Evolutionary conservation across 805 yeast genomes (phyloP), one percentile per base, ranked within the genome.

Genomic region (Wickerhamomyces bisporus): DNA sequence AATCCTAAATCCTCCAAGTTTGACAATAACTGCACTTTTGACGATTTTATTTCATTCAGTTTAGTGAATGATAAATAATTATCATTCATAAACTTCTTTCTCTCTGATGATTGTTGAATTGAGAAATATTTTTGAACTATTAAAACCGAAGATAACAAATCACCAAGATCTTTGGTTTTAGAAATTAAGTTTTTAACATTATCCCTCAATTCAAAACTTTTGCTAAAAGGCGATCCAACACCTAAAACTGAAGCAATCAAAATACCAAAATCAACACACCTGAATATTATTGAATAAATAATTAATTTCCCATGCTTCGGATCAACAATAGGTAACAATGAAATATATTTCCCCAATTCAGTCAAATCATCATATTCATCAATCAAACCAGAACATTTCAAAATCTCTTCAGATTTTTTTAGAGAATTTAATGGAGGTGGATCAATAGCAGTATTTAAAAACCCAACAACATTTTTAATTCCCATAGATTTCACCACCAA

Each of bases 401-500:
- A 66, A 35, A 65, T 54, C 30, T 59, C 62, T 35, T 66, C 69
- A 1, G 73, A 68, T 50, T 66, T 67, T 20, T 53, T 39, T 31
- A 67, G 42, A 1, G 70, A 57, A 12, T 57, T 44, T 17, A 51
- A 31, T 6, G 71, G 69, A 0, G 98, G 98, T 0, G 95, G 81
- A 57, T 89, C 97, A 34, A 93, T 61, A 1, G 96, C 96, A 24
- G 71, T 68, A 13, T 72, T 65, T 44, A 91, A 67, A 52, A 91
- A 93, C 17, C 65, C 70, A 40, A 69, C 70, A 0, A 88, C 96
- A 47, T 84, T 70, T 3, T 67, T 64, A 20, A 91, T 72, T 0
- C 95, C 95, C 93, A 93, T 87, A 0, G 96, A 73, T 57, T 88
- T 88, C 13, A 89, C 95, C 33, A 81, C 77, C 32, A 91, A 65